Base-by-base conservation (phyloP, 306 rosid genomes). In the Pterocarpus macrocarpus region DNA sequence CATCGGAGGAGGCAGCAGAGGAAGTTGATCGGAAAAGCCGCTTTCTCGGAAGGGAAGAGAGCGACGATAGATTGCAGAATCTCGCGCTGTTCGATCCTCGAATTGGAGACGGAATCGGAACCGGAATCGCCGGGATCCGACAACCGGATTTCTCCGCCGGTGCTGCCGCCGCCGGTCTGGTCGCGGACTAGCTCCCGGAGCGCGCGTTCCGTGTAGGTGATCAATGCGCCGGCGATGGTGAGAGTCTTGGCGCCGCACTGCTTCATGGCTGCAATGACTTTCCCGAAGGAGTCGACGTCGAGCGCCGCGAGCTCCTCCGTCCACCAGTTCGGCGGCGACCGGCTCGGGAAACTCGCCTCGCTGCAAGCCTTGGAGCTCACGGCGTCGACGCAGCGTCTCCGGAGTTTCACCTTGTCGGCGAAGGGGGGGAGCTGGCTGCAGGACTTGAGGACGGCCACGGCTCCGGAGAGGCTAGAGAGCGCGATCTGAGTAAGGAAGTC, bases 261-360 rank as follows among this genome's bases (percentile, higher is more conserved):
- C 69, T 85, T 91, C 97, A 95, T 89, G 15, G 90, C 85, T n/a
- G 49, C 1, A 38, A 91, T 89, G 1, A 93, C 86, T 81, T 86
- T 88, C 4, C 85, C 80, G 55, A 95, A 88, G 52, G 79, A 87
- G 7, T 81, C 86, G 0, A 95, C 78, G 53, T 88, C 90, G 8
- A 95, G 81, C 0, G 86, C 79, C 4, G 93, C 79, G 2, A 95
- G 88, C 68, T 93, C 98, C 85, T 90, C 94, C n/a, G 94, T 89
- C 98, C 98, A 95, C 99, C 97, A 91, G 12, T 91, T 91, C 43
- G 93, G 91, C 28, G 97, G 97, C 8, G 99, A 79, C 0, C 94
- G 89, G 77, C 91, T 89, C 0, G 98, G 98, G 44, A 90, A 91
- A 22, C 73, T 91, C 0, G 94, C 90, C 78, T 95, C 99, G 33